Conservation (phyloP, 2,329 filamentous ascomycete species). For the Hypoxylon sp. region DNA sequence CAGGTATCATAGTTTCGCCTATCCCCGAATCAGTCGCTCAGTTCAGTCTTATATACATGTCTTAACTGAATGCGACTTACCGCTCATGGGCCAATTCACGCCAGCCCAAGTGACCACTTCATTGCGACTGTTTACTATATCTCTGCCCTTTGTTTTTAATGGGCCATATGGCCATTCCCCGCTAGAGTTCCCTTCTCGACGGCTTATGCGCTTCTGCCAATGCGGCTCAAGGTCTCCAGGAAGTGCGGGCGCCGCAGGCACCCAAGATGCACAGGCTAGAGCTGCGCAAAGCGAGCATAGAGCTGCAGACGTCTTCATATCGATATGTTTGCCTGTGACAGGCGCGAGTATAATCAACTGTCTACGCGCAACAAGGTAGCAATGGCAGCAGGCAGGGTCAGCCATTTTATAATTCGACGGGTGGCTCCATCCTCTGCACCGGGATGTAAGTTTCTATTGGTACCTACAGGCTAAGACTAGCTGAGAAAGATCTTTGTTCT, state of each 20-base stretch:
- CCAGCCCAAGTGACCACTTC: slow-evolving; percentile 58
- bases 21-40: neutral
- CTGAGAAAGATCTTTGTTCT: slow-evolving; percentile 32
- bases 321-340: slow-evolving; percentile 20
- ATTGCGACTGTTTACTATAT: slow-evolving; percentile 57
- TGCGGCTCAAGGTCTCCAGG: slow-evolving; percentile 28
- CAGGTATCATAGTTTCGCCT: slow-evolving; percentile 69
- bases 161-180: slow-evolving; percentile 57
- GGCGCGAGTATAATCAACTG: slow-evolving; percentile 10
- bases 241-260: slow-evolving; percentile 29
- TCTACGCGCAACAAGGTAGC: neutral
- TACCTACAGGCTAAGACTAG: slow-evolving; percentile 2
- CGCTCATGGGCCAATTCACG: slow-evolving; percentile 58
- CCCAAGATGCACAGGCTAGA: slow-evolving; percentile 41
- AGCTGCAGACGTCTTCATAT: slow-evolving; percentile 40
- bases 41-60: neutral
- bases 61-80: slow-evolving; percentile 36
- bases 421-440: slow-evolving; percentile 3
- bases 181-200: slow-evolving; percentile 43
- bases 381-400: slow-evolving; percentile 11
- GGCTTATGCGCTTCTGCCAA: slow-evolving; percentile 29
- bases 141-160: slow-evolving; percentile 57
- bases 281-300: slow-evolving; percentile 39
- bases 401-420: slow-evolving; percentile 26
- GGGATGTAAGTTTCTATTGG: slow-evolving; percentile 14